Evolutionary conservation across 2,329 filamentous ascomycete species (phyloP).

Genomic region (Calonectria leucothoes): DNA sequence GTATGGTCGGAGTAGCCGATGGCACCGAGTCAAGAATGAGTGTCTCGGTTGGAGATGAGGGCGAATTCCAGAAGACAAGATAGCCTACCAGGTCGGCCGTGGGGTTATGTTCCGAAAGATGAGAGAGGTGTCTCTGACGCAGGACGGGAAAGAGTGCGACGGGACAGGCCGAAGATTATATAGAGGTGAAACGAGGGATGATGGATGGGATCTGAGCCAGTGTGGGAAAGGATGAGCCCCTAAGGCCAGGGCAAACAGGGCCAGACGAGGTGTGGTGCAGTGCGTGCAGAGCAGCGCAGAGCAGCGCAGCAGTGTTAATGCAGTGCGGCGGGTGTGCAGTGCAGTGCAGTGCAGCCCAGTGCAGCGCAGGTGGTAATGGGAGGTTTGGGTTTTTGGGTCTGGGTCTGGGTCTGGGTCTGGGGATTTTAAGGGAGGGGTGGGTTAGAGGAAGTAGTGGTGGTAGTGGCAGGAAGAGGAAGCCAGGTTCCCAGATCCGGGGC

Average conservation of each 20-base stretch:
- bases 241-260: constrained; percentile 19
- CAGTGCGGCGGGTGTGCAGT: neutral
- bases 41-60: constrained; percentile 42
- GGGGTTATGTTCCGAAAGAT: constrained; percentile 28
- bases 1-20: constrained; percentile 31
- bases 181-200: constrained; percentile 23
- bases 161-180: constrained; percentile 42
- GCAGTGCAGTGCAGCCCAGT: neutral
- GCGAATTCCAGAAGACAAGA: constrained; percentile 40
- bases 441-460: constrained; percentile 27
- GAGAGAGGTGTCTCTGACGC: constrained; percentile 36
- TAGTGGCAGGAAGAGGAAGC: constrained; percentile 29
- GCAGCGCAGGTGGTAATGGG: constrained; percentile 3
- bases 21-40: constrained; percentile 36
- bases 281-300: neutral
- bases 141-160: constrained; percentile 31
- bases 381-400: constrained; percentile 36
- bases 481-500: constrained; percentile 14
- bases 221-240: constrained; percentile 34
- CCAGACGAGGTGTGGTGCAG: neutral
- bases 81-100: constrained; percentile 29
- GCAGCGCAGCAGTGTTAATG: neutral
- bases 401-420: constrained; percentile 38
- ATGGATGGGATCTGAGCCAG: constrained; percentile 13
- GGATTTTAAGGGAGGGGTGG: constrained; percentile 30